Evolutionary conservation across 768 basidiomycete species (phyloP).

Genomic region (Suillus tomentosus): DNA sequence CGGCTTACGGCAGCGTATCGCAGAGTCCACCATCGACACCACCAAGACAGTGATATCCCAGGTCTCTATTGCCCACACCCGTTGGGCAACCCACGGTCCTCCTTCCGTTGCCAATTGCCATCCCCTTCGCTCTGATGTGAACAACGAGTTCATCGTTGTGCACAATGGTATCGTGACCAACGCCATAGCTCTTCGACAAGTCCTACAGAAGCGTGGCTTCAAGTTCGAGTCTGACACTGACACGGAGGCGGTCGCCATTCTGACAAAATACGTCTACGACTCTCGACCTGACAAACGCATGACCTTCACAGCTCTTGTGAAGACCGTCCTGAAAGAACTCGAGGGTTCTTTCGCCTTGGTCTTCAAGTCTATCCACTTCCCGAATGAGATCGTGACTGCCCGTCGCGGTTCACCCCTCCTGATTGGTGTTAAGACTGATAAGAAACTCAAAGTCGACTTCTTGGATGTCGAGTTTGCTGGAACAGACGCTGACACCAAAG

Average conservation of each 20-base stretch:
- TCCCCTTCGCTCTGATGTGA: constrained; percentile 83
- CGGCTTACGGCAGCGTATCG: constrained; percentile 87
- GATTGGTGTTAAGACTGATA: constrained; percentile 99
- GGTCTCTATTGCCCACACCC: constrained; percentile 97
- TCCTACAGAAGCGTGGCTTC: constrained; percentile 95
- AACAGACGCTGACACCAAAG: constrained; percentile 57
- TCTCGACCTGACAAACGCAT: constrained; percentile 83
- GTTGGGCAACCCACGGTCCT: constrained; percentile 98
- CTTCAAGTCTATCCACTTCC: constrained; percentile 96
- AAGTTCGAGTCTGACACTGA: constrained; percentile 95
- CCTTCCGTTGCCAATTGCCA: constrained; percentile 92
- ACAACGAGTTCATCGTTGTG: constrained; percentile 86
- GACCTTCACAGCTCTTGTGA: constrained; percentile 89
- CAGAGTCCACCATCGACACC: constrained; percentile 67
- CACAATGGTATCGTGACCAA: constrained; percentile 99
- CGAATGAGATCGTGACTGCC: constrained; percentile 93
- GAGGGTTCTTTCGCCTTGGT: constrained; percentile 99
- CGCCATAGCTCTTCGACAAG: constrained; percentile 81
- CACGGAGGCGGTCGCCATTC: constrained; percentile 95
- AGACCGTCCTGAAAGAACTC: constrained; percentile 94
- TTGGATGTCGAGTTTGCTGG: constrained; percentile 96
- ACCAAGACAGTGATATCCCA: constrained; percentile 79
- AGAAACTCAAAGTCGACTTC: constrained; percentile 99
- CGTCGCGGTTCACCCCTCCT: constrained; percentile 96
- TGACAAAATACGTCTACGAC: constrained; percentile 96